A percentile compares a stretch with the other conserved stretches of the same genome.
Conservation (phyloP, 176 grass and related monocot species). For the Hyparrhenia diplandra region DNA sequence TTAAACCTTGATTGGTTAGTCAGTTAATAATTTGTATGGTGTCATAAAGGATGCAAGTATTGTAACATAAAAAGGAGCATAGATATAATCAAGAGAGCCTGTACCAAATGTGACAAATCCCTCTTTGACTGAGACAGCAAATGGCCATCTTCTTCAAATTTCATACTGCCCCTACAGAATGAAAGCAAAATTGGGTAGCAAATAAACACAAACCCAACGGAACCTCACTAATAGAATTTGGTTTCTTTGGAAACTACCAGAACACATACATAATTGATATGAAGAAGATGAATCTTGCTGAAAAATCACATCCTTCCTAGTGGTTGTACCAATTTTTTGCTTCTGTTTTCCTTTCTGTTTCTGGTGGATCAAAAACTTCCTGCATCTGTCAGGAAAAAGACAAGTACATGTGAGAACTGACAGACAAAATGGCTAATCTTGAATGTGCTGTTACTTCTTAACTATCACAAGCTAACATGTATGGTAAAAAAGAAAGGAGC, state of each 20-base stretch:
- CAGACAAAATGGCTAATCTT: neutral
- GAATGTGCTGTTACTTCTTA: neutral
- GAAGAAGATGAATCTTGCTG: neutral
- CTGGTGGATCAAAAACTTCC: conserved; percentile 33
- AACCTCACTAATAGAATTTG: neutral
- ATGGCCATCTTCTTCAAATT: conserved; percentile 2
- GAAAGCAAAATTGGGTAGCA: neutral
- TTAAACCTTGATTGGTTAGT: neutral
- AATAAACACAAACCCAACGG: neutral
- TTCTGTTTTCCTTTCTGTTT: neutral
- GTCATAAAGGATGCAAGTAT: neutral
- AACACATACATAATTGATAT: conserved; percentile 7
- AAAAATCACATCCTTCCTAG: neutral
- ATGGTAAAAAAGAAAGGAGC: neutral
- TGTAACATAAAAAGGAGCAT: neutral
- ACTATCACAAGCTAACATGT: neutral
- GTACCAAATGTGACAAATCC: conserved; percentile 11
- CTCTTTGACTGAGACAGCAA: neutral
- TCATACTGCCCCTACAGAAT: conserved; percentile 22
- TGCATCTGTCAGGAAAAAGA: conserved; percentile 30
- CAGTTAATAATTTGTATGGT: neutral
- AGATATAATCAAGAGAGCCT: conserved; percentile 5
- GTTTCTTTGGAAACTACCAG: neutral
- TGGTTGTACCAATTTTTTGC: neutral
- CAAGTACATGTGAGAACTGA: neutral